A percentile compares a stretch with the other conserved stretches of the same genome.
Evolutionary conservation across 2,329 filamentous ascomycete species (phyloP).

Genomic region (Cytospora schulzeri): DNA sequence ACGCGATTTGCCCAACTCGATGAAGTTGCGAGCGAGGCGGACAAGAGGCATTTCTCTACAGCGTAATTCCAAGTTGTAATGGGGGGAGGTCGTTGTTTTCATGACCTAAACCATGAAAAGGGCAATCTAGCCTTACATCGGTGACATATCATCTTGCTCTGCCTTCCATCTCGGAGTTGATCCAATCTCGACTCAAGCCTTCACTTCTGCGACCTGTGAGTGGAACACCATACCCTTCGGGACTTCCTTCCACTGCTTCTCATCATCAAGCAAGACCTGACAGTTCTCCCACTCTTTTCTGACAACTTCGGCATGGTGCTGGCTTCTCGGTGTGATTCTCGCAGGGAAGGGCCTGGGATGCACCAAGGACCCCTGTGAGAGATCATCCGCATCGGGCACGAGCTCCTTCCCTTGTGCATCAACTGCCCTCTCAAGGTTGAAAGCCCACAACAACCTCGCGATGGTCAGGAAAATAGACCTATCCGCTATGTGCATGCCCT

Average conservation of each 20-base stretch:
- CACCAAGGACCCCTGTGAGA: conserved; percentile 15
- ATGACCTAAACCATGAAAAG: not conserved
- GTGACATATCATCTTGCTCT: not conserved
- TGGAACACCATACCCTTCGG: conserved; percentile 22
- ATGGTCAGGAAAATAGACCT: conserved; percentile 50
- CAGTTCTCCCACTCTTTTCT: conserved; percentile 19
- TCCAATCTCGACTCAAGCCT: not conserved
- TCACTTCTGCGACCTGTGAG: not conserved
- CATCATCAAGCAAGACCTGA: conserved; percentile 17
- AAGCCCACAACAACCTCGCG: conserved; percentile 52
- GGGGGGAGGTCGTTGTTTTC: not conserved
- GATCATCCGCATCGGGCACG: conserved; percentile 4
- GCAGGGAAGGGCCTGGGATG: conserved; percentile 21
- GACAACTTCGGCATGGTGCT: conserved; percentile 6
- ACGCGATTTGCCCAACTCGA: no score
- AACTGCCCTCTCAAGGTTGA: conserved; percentile 31
- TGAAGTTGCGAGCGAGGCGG: no score
- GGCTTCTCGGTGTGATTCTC: conserved; percentile 18
- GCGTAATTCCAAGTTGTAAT: no score
- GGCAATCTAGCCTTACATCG: not conserved
- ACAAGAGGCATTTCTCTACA: no score
- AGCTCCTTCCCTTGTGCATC: conserved; percentile 17
- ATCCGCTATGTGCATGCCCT: conserved; percentile 57
- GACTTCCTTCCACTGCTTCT: conserved; percentile 25
- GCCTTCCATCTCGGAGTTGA: no score